Evolutionary conservation across 2,329 filamentous ascomycete genomes (phyloP), one percentile per base, ranked within the genome.

Genomic region (Claviceps sp.): DNA sequence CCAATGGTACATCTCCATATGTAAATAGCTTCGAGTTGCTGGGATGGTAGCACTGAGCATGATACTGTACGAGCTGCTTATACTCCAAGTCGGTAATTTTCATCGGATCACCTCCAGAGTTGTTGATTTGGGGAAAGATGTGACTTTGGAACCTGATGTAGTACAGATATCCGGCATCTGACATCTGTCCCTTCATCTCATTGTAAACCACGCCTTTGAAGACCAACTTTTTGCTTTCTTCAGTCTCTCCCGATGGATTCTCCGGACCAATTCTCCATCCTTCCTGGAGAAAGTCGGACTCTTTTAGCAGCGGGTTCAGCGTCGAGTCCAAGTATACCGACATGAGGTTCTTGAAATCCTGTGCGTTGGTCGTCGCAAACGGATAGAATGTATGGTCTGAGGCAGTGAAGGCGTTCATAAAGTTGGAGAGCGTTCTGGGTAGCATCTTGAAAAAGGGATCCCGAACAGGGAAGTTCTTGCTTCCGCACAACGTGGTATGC

Each of bases 361-460:
- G 88, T 20, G 81, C 76, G 62, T 98, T 98, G 23, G 93, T 98
- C 2, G 93, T 98, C 52, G 93, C 90, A 67, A 98, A 98, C 2
- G 93, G 93, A 64, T 98, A 98, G 59, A 88, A 95, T 11, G 93
- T 98, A 66, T 98, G 90, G 63, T 97, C 91, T 22, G 89, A 86
- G 26, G 90, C 89, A 43, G 93, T 98, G 65, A 97, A 95, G 55
- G 93, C 93, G 67, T 98, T 98, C 93, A 98, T 98, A 65, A 96
- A 98, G 69, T 97, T 98, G 57, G 93, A 96, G n/a, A 98, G 77
- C 5, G 93, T 96, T 60, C 93, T 83, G 22, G 93, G 93, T 26
- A 98, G 79, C 93, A 98, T 98, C 78, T 97, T 98, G 76, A 98
- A 98, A 75, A 98, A 98, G 0, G 93, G 93, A 63, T 98, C 93